Evolutionary conservation across 2,329 filamentous ascomycete species (phyloP).

Genomic region (Polychaeton citri): DNA sequence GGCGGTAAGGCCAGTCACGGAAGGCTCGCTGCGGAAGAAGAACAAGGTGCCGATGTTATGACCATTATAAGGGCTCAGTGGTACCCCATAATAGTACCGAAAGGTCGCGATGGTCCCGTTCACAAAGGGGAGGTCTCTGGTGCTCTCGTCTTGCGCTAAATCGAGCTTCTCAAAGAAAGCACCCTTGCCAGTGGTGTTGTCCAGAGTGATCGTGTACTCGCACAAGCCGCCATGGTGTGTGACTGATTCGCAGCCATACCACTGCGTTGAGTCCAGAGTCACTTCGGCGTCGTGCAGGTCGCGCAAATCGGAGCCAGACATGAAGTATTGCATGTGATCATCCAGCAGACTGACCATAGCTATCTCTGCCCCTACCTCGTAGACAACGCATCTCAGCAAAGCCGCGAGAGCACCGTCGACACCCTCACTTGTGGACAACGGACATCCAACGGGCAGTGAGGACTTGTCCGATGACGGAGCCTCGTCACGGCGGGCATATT

Average conservation of each 20-base stretch:
- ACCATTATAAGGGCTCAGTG: conserved; percentile 42
- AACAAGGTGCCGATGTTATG: conserved; percentile 30
- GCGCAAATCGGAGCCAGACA: conserved; percentile 1
- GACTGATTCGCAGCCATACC: conserved; percentile 5
- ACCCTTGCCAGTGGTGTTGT: too few relatives aligned
- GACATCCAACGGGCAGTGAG: too few relatives aligned
- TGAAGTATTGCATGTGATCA: conserved; percentile 4
- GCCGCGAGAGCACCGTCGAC: too few relatives aligned
- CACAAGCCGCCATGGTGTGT: conserved; percentile 3
- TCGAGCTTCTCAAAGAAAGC: conserved; percentile 3
- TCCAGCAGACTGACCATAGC: conserved; percentile 4
- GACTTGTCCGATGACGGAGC: too few relatives aligned
- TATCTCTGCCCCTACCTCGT: conserved; percentile 4
- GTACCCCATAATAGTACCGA: conserved; percentile 39
- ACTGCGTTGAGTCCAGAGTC: conserved; percentile 1
- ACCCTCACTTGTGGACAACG: too few relatives aligned
- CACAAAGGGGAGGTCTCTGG: conserved; percentile 3
- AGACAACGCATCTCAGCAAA: conserved; percentile 3
- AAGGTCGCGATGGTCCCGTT: conserved; percentile 19
- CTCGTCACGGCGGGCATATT: not conserved
- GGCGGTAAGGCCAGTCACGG: not conserved
- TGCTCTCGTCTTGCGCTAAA: conserved; percentile 1
- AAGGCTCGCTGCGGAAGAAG: conserved; percentile 1
- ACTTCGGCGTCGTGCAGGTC: not conserved
- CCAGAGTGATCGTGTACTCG: conserved; percentile 2